Evolutionary conservation across 805 yeast genomes (phyloP).

Genomic region (Cyberlindnera maclurae): DNA sequence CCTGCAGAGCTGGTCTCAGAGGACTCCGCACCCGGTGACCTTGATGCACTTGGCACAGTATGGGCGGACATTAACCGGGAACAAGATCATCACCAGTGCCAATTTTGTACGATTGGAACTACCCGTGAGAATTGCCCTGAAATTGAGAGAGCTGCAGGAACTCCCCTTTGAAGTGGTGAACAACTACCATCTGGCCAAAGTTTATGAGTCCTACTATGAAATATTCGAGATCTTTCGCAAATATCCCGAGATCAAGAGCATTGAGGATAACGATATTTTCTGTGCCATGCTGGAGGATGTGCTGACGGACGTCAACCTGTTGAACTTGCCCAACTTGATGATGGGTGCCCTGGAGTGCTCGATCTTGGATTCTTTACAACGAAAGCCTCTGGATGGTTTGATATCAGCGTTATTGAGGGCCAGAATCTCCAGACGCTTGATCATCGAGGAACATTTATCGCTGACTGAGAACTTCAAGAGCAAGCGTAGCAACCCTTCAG

Average conservation of each 20-base stretch:
- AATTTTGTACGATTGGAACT: constrained; percentile 83
- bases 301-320: constrained; percentile 67
- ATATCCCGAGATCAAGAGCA: constrained; percentile 55
- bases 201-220: constrained; percentile 82
- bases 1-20: constrained; percentile 52
- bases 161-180: constrained; percentile 80
- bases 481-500: constrained; percentile 12
- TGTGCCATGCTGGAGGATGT: constrained; percentile 56
- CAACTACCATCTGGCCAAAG: constrained; percentile 79
- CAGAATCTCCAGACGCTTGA: constrained; percentile 81
- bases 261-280: constrained; percentile 72
- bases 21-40: constrained; percentile 82
- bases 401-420: constrained; percentile 76
- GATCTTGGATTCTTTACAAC: constrained; percentile 50
- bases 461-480: constrained; percentile 54
- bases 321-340: constrained; percentile 80
- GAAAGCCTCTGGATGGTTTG: constrained; percentile 57
- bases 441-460: constrained; percentile 86
- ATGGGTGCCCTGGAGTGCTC: constrained; percentile 89
- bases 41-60: constrained; percentile 85
- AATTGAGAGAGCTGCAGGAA: constrained; percentile 70
- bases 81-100: constrained; percentile 75
- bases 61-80: constrained; percentile 70
- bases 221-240: constrained; percentile 82
- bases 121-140: constrained; percentile 75